Conservation (phyloP, 2,329 filamentous ascomycete species). For the Xylaria sp. region DNA sequence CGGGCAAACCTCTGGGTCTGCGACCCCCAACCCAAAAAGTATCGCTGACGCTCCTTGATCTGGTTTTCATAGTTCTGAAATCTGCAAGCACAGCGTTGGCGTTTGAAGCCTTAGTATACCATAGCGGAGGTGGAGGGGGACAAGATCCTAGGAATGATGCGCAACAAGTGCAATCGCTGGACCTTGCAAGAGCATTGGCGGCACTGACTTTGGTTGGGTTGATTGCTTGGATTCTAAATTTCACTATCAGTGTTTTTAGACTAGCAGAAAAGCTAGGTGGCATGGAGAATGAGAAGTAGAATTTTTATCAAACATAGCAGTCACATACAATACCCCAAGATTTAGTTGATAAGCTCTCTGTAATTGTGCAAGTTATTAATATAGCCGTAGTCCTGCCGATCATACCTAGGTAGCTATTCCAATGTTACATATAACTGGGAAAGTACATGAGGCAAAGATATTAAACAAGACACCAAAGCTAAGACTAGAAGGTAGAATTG, state of each 20-base stretch:
- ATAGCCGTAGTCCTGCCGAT: neutral
- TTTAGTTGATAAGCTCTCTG: conserved; percentile 3
- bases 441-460: neutral
- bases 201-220: conserved; percentile 83
- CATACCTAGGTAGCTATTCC: neutral
- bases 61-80: conserved; percentile 98
- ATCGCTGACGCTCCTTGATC: conserved; percentile 86
- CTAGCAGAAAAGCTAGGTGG: conserved; percentile 71
- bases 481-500: neutral
- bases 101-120: conserved; percentile 81
- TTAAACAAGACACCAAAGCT: neutral
- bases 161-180: conserved; percentile 67
- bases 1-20: conserved; percentile 89
- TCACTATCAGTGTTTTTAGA: conserved; percentile 85
- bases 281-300: conserved; percentile 55
- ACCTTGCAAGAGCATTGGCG: conserved; percentile 75
- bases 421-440: neutral
- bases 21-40: conserved; percentile 87
- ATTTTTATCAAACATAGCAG: conserved; percentile 24
- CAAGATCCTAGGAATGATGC: conserved; percentile 48
- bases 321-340: conserved; percentile 38
- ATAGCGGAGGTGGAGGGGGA: conserved; percentile 52
- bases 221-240: conserved; percentile 90
- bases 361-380: neutral
- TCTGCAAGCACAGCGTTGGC: conserved; percentile 91